Conservation (phyloP, 2,329 filamentous ascomycete genomes). For the Fusarium tanahbumbuense region DNA sequence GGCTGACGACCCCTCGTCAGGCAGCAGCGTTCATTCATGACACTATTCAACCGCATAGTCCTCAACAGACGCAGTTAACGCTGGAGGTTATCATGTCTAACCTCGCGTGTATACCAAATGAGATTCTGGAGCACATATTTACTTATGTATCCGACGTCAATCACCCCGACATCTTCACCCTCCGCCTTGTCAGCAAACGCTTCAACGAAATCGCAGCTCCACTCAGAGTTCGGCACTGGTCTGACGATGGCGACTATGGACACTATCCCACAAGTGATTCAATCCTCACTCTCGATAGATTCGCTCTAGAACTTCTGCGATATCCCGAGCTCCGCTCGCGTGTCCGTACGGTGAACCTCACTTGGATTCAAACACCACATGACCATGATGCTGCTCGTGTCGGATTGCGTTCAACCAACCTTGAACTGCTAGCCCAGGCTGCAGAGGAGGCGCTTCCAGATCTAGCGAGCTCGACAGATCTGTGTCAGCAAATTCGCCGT, state of each 20-base stretch:
- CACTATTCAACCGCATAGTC: too few relatives aligned
- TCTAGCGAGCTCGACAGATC: neutral
- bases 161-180: neutral
- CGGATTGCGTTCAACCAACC: neutral
- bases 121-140: neutral
- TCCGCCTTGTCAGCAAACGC: neutral
- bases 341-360: neutral
- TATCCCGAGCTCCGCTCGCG: constrained; percentile 1
- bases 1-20: too few relatives aligned
- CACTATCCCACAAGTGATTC: neutral
- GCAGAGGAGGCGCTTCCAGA: neutral
- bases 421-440: neutral
- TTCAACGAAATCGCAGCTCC: neutral
- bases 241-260: neutral
- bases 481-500: neutral
- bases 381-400: fast-evolving
- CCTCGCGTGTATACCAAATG: neutral
- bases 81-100: neutral
- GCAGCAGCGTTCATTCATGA: too few relatives aligned
- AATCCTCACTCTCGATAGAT: neutral
- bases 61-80: too few relatives aligned
- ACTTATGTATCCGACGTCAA: neutral
- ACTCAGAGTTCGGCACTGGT: neutral
- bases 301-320: neutral
- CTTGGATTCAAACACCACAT: fast-evolving